A percentile compares a stretch with the other conserved stretches of the same genome.
These are phyloP conservation scores for Pleurotus pulmonarius DNA, from an alignment of 768 basidiomycete species.

Conservation along the genomic window DNA sequence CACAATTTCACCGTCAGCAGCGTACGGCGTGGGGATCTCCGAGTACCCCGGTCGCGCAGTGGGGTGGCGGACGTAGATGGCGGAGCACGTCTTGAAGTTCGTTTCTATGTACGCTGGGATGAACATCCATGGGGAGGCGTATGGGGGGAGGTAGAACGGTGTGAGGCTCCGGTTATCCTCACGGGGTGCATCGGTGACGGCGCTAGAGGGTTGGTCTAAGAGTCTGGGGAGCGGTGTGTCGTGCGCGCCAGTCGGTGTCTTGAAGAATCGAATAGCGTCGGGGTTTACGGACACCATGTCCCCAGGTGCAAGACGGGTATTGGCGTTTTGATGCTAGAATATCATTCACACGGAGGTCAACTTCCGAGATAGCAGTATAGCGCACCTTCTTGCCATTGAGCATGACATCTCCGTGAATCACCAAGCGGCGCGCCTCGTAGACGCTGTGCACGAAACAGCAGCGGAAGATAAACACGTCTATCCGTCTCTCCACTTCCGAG, in stretches of 20 bases:
- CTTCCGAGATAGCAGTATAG: conserved; percentile 5
- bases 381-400: conserved; percentile 88
- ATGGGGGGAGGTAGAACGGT: conserved; percentile 83
- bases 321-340: conserved; percentile 73
- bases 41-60: conserved; percentile 95
- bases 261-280: conserved; percentile 70
- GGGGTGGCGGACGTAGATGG: conserved; percentile 91
- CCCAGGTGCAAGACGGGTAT: conserved; percentile 86
- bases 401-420: conserved; percentile 82
- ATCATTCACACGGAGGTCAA: conserved; percentile 5
- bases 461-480: conserved; percentile 91
- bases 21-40: conserved; percentile 94
- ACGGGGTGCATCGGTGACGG: not conserved
- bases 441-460: conserved; percentile 85
- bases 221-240: conserved; percentile 19
- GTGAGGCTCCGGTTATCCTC: conserved; percentile 32
- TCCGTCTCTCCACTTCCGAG: conserved; percentile 86
- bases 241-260: conserved; percentile 27
- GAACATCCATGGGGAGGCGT: conserved; percentile 89
- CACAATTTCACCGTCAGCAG: conserved; percentile 91
- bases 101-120: conserved; percentile 89
- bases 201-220: not conserved
- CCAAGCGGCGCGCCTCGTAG: conserved; percentile 83
- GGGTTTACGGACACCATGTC: conserved; percentile 94
- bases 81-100: conserved; percentile 85